Base-by-base conservation (phyloP, 148 eudicot species). In the Mesembryanthemum crystallinum region DNA sequence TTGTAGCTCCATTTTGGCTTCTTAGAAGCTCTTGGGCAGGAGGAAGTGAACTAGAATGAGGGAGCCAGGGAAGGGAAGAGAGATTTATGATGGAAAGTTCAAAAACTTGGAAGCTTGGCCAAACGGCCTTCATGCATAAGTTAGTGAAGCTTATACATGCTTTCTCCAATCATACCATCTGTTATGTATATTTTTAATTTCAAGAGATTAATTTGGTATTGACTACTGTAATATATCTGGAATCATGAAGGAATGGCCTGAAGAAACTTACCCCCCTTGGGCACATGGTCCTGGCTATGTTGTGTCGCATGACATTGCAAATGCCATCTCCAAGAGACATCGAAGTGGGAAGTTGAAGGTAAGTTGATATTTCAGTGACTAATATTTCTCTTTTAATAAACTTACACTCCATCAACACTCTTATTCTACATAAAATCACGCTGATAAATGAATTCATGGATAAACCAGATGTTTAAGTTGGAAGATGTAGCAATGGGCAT, bases 401-500 rank as follows among this genome's bases (percentile, higher is more conserved):
- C 68, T 25, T 64, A 25, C 11, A 27, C 28, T 59, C 24, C 9
- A 12, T 10, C 24, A 12, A 7, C 15, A 4, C 57, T 45, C 13
- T 45, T 45, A 2, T 45, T 45, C 49, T 45, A 10, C 49, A 13
- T 8, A 8, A 8, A 45, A 45, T 45, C 49, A 9, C 14, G 72
- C n/a, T 69, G 37, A 47, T 49, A 4, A 24, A 43, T 45, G 49
- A 12, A 11, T 45, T 45, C 2, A 8, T 45, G 4, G 11, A 45
- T 45, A 45, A 45, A 13, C 24, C 13, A 7, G 99, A 88, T 96
- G 92, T 96, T 96, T 71, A 96, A 91, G 78, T 85, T 96, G 73
- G 99, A 96, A 87, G 99, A 96, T 67, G 99, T 96, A n/a, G 96
- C 98, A 45, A 92, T 92, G 98, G 99, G 98, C 25, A 88, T 96